Conservation (phyloP, 805 yeast genomes). For the Clavispora vitiphila region DNA sequence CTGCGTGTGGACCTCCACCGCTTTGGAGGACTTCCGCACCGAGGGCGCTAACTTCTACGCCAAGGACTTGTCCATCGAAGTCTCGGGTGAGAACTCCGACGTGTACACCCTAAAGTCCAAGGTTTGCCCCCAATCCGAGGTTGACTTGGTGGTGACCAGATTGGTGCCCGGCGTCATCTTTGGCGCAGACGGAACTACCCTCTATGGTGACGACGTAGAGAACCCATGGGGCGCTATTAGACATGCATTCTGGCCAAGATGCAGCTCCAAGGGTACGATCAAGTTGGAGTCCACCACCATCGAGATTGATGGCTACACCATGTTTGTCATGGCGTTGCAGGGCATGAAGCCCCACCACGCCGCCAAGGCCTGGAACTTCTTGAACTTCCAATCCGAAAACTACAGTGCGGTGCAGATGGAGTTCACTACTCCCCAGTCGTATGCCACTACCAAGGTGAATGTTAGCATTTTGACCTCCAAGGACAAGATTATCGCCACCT, state of each 20-base stretch:
- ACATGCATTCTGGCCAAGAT: constrained; percentile 95
- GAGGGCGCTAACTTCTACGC: constrained; percentile 80
- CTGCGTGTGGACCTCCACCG: constrained; percentile 86
- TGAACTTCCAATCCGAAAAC: constrained; percentile 76
- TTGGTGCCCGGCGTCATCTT: constrained; percentile 79
- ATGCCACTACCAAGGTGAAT: constrained; percentile 75
- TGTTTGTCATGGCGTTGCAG: constrained; percentile 95
- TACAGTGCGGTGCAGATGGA: constrained; percentile 86
- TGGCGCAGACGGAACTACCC: constrained; percentile 81
- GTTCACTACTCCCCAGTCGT: constrained; percentile 88
- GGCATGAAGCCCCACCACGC: constrained; percentile 99
- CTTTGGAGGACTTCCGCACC: constrained; percentile 69
- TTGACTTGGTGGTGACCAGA: constrained; percentile 61
- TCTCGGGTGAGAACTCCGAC: constrained; percentile 45
- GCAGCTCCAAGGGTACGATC: constrained; percentile 62
- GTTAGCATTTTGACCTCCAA: constrained; percentile 69
- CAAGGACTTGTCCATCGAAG: constrained; percentile 58
- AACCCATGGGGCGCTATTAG: constrained; percentile 98
- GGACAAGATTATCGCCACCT: constrained; percentile 55
- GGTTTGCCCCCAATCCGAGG: constrained; percentile 64
- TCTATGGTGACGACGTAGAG: constrained; percentile 75
- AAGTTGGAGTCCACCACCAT: constrained; percentile 33
- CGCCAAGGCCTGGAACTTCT: constrained; percentile 93
- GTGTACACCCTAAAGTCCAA: constrained; percentile 51
- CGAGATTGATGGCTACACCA: constrained; percentile 46